These are phyloP conservation scores for Apiotrichum akiyoshidainum DNA, from an alignment of 1,284 basidiomycete genomes.

Conservation along the genomic window DNA sequence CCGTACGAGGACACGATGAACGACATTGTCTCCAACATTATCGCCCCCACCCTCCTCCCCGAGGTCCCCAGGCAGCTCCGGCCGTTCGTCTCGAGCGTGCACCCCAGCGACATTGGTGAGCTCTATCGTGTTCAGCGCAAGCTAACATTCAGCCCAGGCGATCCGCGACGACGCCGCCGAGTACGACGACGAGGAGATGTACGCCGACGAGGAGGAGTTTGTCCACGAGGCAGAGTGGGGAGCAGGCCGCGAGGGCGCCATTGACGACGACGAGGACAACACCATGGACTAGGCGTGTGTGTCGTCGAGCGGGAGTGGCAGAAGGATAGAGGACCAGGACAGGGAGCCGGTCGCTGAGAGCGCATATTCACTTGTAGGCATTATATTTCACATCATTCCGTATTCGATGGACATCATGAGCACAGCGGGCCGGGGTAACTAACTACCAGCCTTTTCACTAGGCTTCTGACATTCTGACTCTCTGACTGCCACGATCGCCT, in stretches of 20 bases:
- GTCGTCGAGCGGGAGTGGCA: not conserved
- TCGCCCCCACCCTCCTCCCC: conserved; percentile 29
- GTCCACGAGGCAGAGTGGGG: conserved; percentile 47
- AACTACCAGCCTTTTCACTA: too few relatives aligned
- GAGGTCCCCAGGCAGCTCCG: conserved; percentile 26
- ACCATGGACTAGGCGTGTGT: conserved; percentile 15
- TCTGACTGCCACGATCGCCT: too few relatives aligned
- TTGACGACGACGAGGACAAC: conserved; percentile 38
- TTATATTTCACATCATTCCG: conserved; percentile 14
- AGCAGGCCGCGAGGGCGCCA: conserved; percentile 36
- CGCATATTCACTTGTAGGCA: conserved; percentile 17
- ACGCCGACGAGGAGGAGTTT: conserved; percentile 42
- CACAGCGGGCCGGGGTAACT: not conserved
- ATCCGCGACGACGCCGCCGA: conserved; percentile 32
- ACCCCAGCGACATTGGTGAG: conserved; percentile 18
- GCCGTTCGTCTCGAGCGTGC: conserved; percentile 23
- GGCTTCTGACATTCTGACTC: too few relatives aligned
- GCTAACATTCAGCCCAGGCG: conserved; percentile 19
- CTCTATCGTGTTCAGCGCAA: fast-evolving
- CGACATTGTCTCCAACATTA: conserved; percentile 62
- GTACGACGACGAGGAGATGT: conserved; percentile 33
- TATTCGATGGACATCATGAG: conserved; percentile 1
- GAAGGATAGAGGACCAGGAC: not conserved
- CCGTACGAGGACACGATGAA: conserved; percentile 62
- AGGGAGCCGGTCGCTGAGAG: not conserved